Evolutionary conservation across 805 yeast genomes (phyloP).

Genomic region (Teunomyces stri): DNA sequence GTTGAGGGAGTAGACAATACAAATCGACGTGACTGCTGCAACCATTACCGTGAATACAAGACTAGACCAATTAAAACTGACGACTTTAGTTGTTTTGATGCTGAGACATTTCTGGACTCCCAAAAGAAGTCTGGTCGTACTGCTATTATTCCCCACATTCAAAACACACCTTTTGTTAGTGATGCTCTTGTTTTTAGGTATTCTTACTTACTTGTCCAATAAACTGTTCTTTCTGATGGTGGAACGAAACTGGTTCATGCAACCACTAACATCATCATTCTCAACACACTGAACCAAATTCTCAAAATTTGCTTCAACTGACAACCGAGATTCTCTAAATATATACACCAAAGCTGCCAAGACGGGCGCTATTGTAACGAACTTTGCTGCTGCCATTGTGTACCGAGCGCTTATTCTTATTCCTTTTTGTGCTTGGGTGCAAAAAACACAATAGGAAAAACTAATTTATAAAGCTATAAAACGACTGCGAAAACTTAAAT

Average conservation of each 20-base stretch:
- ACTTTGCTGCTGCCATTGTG: neutral
- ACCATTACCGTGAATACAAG: neutral
- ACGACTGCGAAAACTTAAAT: neutral
- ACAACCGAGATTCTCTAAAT: neutral
- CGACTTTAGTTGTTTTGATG: too few species aligned
- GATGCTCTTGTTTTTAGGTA: neutral
- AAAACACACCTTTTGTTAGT: neutral
- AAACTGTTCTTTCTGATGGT: neutral
- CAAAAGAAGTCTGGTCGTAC: neutral
- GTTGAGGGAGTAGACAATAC: neutral
- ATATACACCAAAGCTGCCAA: neutral
- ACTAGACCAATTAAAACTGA: neutral
- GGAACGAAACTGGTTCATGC: neutral
- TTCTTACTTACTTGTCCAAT: neutral
- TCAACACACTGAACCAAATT: neutral
- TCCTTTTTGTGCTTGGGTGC: neutral
- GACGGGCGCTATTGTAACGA: neutral
- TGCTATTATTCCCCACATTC: neutral
- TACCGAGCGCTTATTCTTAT: neutral
- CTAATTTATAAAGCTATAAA: neutral
- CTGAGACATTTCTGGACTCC: neutral
- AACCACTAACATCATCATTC: neutral
- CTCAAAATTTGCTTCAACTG: neutral
- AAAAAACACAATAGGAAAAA: neutral
- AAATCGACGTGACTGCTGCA: neutral